phyloP scores from a whole-genome alignment of 108 stramenopile species.

The Asterionellopsis glacialis region DNA sequence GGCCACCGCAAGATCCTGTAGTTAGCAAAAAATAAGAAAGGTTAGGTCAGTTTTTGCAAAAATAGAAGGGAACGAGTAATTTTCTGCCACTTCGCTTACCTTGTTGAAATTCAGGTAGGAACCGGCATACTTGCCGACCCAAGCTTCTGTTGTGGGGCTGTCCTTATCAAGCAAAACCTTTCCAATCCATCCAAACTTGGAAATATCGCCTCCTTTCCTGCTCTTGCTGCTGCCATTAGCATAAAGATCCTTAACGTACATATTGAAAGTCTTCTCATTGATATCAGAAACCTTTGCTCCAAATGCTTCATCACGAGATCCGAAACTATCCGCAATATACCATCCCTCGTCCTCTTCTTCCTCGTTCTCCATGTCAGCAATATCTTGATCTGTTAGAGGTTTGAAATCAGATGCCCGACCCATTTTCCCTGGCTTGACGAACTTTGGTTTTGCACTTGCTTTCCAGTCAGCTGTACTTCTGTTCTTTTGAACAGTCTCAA shows the following conservation, averaged over 20 bases:
- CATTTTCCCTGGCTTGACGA: slow-evolving; percentile 79
- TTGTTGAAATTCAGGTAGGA: slow-evolving; percentile 33
- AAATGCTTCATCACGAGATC: slow-evolving; percentile 68
- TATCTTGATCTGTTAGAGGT: slow-evolving; percentile 71
- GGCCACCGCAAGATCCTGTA: slow-evolving; percentile 69
- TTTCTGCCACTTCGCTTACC: no score
- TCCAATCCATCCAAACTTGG: slow-evolving; percentile 36
- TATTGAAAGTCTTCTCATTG: slow-evolving; percentile 59
- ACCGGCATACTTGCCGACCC: slow-evolving; percentile 75
- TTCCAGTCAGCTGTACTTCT: slow-evolving; percentile 72
- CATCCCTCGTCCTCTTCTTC: slow-evolving; percentile 79
- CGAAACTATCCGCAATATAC: slow-evolving; percentile 88
- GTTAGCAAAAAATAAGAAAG: no score
- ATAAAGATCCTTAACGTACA: slow-evolving; percentile 42
- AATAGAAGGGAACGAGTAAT: no score
- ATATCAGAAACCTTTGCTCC: slow-evolving; percentile 55
- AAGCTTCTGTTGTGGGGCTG: slow-evolving; percentile 54
- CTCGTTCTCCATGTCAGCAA: slow-evolving; percentile 52
- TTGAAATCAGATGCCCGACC: slow-evolving; percentile 84
- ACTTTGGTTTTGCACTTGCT: slow-evolving; percentile 61
- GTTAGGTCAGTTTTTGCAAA: no score
- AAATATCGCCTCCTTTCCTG: slow-evolving; percentile 6
- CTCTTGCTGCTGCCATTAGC: slow-evolving; percentile 4
- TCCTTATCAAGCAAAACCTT: slow-evolving; percentile 31
- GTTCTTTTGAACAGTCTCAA: slow-evolving; percentile 72